Base-by-base conservation (phyloP, 441 rosid genomes). In the Flueggea neowawraea region DNA sequence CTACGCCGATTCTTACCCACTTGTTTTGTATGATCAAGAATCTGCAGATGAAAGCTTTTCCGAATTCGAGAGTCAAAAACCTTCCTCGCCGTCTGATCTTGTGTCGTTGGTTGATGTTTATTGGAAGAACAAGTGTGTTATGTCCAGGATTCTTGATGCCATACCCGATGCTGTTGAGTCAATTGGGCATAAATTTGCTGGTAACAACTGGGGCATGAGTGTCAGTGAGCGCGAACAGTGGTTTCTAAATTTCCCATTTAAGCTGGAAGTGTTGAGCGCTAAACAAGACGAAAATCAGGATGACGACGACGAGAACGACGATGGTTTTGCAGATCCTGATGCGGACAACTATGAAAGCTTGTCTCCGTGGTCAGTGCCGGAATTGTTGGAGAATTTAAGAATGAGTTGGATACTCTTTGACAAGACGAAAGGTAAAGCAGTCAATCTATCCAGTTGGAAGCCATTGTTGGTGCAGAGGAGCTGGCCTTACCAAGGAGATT, bases 331-430 rank as follows among this genome's bases (percentile, higher is more conserved):
- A 10, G 36, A 16, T 8, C 17, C 3, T 31, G 9, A 3, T 6
- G 58, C 44, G 6, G 5, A 52, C 44, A 41, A 5, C 44, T 5
- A 41, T 10, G 44, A 41, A 58, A 7, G 60, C 61, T 62, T 41
- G 5, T 5, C 44, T 41, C 44, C 44, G 10, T 41, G 6, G 10
- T 41, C 5, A 41, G 6, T 41, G 10, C 10, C n/a, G 57, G 52
- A 74, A 13, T 62, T 76, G 22, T 47, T 7, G 12, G 41, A 64
- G 16, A 49, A 60, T 6, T 45, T 75, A 31, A 66, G 73, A 62
- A 47, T 77, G 67, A 75, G 82, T 64, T 75, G 78, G 78, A 73
- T 76, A 59, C 50, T 75, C 55, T 49, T 77, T 17, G 76, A 71
- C 60, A 75, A 63, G 65, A 79, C 62, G 36, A 43, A 59, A 31